These are phyloP conservation scores for Rhynchospora breviuscula DNA, from an alignment of 176 grass and related monocot genomes.

Conservation along the genomic window DNA sequence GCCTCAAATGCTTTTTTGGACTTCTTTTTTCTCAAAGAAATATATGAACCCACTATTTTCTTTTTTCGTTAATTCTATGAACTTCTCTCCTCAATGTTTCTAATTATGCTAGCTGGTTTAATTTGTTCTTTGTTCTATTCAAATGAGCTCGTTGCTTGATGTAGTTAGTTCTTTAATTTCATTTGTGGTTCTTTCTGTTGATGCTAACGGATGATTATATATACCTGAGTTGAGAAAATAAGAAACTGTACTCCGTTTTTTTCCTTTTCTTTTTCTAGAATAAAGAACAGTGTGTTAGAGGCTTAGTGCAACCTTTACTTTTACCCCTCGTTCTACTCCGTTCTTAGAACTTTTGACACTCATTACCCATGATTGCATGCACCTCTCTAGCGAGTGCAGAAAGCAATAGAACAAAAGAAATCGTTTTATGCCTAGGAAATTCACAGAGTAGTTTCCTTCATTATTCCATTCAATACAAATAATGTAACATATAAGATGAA, in stretches of 20 bases:
- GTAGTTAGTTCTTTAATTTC: background rate
- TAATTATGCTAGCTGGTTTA: background rate
- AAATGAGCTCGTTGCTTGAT: background rate
- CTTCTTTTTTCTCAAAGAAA: background rate
- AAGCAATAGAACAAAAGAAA: background rate
- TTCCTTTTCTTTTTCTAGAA: no score
- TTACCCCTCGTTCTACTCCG: background rate
- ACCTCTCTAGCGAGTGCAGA: background rate
- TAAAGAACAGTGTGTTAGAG: background rate
- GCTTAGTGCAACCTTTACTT: constrained; percentile 7
- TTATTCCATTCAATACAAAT: background rate
- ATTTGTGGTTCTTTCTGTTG: background rate
- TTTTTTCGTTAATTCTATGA: background rate
- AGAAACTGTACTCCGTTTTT: background rate
- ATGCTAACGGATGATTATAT: no score
- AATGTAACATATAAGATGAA: background rate
- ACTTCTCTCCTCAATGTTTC: background rate
- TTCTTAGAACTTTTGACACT: background rate
- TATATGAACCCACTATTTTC: background rate
- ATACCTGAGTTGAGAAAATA: background rate
- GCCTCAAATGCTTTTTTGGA: background rate
- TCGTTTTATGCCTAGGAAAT: constrained; percentile 16
- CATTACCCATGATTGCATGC: background rate
- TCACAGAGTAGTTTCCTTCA: background rate
- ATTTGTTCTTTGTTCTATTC: background rate